Conservation (phyloP, 805 yeast genomes). For the Starmerella riodocensis region DNA sequence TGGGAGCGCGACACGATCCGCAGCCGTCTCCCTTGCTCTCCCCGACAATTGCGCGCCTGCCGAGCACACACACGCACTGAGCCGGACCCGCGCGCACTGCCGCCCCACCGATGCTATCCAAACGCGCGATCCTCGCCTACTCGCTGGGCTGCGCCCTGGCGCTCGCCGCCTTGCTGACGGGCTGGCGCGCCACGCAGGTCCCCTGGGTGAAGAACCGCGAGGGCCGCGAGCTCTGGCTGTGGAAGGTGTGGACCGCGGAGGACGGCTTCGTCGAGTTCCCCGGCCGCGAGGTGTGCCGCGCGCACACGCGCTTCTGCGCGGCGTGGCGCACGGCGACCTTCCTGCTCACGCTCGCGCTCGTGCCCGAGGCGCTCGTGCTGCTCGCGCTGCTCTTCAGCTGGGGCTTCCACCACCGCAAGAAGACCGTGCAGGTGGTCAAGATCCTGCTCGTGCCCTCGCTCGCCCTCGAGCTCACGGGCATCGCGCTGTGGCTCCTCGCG, state of each 20-base stretch:
- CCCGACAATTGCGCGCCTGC: too few species aligned
- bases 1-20: too few species aligned
- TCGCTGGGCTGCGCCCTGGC: constrained; percentile 9
- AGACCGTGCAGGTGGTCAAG: constrained; percentile 15
- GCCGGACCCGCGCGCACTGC: constrained; percentile 11
- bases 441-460: constrained; percentile 17
- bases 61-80: too few species aligned
- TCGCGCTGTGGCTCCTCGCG: constrained; percentile 14
- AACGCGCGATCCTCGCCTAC: constrained; percentile 15
- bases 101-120: constrained; percentile 1
- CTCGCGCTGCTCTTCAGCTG: constrained; percentile 18
- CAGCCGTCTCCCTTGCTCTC: too few species aligned
- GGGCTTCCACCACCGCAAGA: constrained; percentile 18
- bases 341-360: constrained; percentile 20
- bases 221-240: constrained; percentile 14
- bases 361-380: constrained; percentile 18
- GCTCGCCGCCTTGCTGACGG: constrained; percentile 1
- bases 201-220: constrained; percentile 17
- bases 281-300: constrained; percentile 11
- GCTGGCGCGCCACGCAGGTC: constrained; percentile 7
- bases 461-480: constrained; percentile 18
- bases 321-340: constrained; percentile 24
- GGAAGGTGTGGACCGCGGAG: constrained; percentile 7
- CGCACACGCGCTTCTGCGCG: constrained; percentile 22
- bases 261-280: constrained; percentile 19